A percentile compares a stretch with the other conserved stretches of the same genome.
Evolutionary conservation across 176 grass and related monocot species (phyloP).

Genomic region (Rhynchospora tenuis): DNA sequence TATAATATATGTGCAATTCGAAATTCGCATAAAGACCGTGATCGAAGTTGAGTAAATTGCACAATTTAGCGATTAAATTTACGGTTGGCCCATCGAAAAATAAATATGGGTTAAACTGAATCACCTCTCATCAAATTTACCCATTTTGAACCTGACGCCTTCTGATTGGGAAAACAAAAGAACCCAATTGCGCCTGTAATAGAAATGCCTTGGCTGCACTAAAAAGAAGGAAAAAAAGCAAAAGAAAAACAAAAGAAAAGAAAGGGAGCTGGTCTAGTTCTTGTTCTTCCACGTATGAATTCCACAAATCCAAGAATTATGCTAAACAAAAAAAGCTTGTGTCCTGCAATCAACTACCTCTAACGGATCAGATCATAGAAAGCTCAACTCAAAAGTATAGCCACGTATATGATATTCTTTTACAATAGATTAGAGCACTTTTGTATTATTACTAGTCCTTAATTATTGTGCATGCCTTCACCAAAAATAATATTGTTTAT

Average conservation of each 20-base stretch:
- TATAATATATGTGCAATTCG: background rate
- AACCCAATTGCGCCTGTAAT: background rate
- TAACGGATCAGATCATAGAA: constrained; percentile 7
- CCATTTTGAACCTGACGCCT: background rate
- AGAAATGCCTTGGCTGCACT: background rate
- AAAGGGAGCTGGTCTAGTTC: background rate
- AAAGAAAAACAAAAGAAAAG: background rate
- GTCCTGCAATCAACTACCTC: background rate
- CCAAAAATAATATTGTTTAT: no score
- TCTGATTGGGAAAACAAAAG: background rate
- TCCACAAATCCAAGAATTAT: background rate
- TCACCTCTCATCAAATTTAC: background rate
- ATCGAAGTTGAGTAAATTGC: background rate
- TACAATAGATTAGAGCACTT: background rate
- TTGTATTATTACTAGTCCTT: background rate
- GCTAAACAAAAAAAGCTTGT: background rate
- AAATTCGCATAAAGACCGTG: background rate
- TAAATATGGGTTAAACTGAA: background rate
- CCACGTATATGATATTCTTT: constrained; percentile 5
- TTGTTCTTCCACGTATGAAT: constrained; percentile 12
- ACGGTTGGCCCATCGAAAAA: background rate
- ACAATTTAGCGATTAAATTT: background rate
- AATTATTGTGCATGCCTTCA: background rate
- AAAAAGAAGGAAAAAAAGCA: no score
- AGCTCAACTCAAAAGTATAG: constrained; percentile 10